phyloP scores from a whole-genome alignment of 176 grass and related monocot genomes.

The Musa troglodytarum region DNA sequence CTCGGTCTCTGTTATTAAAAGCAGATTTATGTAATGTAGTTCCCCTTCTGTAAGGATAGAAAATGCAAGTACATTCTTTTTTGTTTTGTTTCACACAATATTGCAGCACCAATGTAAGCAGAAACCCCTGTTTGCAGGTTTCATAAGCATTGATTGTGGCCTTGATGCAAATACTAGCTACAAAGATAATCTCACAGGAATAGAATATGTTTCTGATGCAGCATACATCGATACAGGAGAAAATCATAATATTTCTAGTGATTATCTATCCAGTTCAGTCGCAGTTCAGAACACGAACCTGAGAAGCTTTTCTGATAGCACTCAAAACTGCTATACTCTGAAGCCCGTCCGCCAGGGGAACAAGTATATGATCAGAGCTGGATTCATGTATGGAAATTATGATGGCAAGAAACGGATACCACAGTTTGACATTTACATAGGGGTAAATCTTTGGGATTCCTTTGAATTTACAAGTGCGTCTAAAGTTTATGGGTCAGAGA shows the following conservation, averaged over 20 bases:
- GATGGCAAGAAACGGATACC: slow-evolving; percentile 31
- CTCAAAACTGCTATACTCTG: slow-evolving; percentile 48
- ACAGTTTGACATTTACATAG: slow-evolving; percentile 47
- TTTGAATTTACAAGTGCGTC: slow-evolving; percentile 4
- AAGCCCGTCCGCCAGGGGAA: slow-evolving; percentile 28
- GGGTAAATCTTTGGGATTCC: slow-evolving; percentile 30
- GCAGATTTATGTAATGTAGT: too few species aligned
- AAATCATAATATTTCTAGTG: slow-evolving; percentile 28
- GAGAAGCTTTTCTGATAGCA: slow-evolving; percentile 31
- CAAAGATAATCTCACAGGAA: slow-evolving; percentile 3
- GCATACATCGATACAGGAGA: slow-evolving; percentile 36
- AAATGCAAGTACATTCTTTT: neutral
- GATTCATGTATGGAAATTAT: slow-evolving; percentile 47
- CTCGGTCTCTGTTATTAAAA: too few species aligned
- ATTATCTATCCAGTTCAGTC: slow-evolving; percentile 5
- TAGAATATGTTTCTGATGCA: slow-evolving; percentile 45
- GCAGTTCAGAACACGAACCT: slow-evolving; percentile 1
- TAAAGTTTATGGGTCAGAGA: slow-evolving; percentile 23
- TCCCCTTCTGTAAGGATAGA: too few species aligned
- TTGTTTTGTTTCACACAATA: neutral
- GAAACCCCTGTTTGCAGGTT: slow-evolving; percentile 29
- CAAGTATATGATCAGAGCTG: slow-evolving; percentile 39
- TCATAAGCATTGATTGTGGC: slow-evolving; percentile 65
- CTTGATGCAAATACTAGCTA: slow-evolving; percentile 19
- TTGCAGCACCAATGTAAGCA: neutral